Conservation (phyloP, 2,329 filamentous ascomycete species). For the Cordyceps fumosorosea region DNA sequence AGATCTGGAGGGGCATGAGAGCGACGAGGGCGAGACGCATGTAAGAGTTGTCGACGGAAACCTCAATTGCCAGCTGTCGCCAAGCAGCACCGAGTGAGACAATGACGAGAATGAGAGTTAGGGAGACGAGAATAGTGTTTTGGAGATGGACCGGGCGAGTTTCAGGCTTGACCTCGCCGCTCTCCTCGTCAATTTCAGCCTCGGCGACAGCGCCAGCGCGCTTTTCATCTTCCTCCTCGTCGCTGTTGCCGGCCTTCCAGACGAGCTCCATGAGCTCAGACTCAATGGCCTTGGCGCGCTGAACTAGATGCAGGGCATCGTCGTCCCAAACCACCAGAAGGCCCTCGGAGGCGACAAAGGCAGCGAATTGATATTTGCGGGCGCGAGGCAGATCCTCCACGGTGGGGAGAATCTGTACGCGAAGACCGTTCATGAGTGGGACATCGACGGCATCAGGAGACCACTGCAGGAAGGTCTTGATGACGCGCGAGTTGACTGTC, state of each 20-base stretch:
- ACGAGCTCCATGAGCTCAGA: conserved; percentile 71
- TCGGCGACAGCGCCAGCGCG: conserved; percentile 37
- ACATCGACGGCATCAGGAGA: conserved; percentile 68
- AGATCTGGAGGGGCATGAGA: conserved; percentile 65
- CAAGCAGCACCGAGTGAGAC: conserved; percentile 63
- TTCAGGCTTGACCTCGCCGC: conserved; percentile 58
- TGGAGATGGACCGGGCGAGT: conserved; percentile 60
- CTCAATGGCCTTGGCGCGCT: conserved; percentile 66
- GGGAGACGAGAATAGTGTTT: conserved; percentile 61
- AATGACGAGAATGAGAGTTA: conserved; percentile 60
- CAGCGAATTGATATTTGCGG: conserved; percentile 73
- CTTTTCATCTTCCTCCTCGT: conserved; percentile 49
- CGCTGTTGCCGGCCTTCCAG: conserved; percentile 55
- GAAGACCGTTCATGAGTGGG: conserved; percentile 68
- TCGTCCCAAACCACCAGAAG: conserved; percentile 79
- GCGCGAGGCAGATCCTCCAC: conserved; percentile 64
- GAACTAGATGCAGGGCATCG: conserved; percentile 63
- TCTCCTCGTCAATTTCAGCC: conserved; percentile 64
- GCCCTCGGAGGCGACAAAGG: conserved; percentile 65
- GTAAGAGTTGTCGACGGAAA: conserved; percentile 57
- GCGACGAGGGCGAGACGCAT: conserved; percentile 57
- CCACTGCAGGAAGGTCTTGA: conserved; percentile 71
- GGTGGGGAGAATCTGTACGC: conserved; percentile 67
- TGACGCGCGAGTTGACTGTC: conserved; percentile 73
- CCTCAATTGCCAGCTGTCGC: conserved; percentile 62